These are phyloP conservation scores for Helminthosporium solani DNA, from an alignment of 2,329 filamentous ascomycete species.

Conservation along the genomic window DNA sequence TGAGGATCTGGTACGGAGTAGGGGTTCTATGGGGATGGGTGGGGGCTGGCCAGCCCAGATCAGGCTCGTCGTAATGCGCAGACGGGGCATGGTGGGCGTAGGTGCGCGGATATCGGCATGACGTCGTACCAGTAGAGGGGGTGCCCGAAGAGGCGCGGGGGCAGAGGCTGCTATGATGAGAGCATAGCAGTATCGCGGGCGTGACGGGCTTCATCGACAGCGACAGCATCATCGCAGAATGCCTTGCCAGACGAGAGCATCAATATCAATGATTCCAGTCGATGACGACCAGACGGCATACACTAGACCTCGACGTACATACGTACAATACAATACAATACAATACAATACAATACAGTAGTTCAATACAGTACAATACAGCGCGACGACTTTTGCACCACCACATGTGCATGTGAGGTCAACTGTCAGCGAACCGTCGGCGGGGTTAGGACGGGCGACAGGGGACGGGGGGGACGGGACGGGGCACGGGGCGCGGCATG, in stretches of 20 bases:
- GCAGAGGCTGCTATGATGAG: slow-evolving; percentile 21
- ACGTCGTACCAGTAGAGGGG: slow-evolving; percentile 22
- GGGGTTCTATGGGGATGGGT: slow-evolving; percentile 51
- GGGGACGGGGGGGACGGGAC: too few species aligned
- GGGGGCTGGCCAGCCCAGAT: slow-evolving; percentile 37
- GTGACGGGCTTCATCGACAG: not conserved
- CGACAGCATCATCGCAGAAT: not conserved
- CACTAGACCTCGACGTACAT: too few species aligned
- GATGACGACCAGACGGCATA: too few species aligned
- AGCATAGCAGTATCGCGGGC: slow-evolving; percentile 10
- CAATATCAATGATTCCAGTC: too few species aligned
- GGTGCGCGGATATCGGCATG: slow-evolving; percentile 40
- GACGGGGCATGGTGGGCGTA: slow-evolving; percentile 31
- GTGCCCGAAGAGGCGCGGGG: slow-evolving; percentile 13
- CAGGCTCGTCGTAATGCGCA: slow-evolving; percentile 18
- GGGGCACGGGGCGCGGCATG: too few species aligned
- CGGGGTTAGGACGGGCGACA: too few species aligned
- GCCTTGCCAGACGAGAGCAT: slow-evolving; percentile 14
- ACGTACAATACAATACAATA: too few species aligned
- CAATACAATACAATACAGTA: too few species aligned
- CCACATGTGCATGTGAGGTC: too few species aligned
- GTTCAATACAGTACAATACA: too few species aligned
- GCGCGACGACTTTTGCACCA: too few species aligned
- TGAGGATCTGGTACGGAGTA: slow-evolving; percentile 90
- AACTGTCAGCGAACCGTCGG: too few species aligned